These are phyloP conservation scores for Cladosporium phlei DNA, from an alignment of 2,329 filamentous ascomycete genomes.

Conservation along the genomic window DNA sequence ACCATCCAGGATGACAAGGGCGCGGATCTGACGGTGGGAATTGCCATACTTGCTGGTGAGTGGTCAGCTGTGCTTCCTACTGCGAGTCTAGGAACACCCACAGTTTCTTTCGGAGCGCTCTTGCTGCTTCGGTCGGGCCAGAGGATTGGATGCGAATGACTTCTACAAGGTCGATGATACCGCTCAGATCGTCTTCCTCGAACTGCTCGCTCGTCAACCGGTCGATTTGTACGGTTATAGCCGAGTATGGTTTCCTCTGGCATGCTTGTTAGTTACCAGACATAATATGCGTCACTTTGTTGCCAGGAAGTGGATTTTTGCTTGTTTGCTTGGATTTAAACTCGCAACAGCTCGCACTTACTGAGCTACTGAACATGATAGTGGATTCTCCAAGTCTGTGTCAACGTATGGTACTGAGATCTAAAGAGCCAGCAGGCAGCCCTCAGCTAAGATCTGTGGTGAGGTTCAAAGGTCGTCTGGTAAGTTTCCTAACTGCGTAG, in stretches of 20 bases:
- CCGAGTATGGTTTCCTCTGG: constrained; percentile 82
- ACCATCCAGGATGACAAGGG: constrained; percentile 83
- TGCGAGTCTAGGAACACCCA: constrained; percentile 36
- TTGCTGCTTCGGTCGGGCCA: constrained; percentile 81
- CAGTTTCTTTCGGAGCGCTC: constrained; percentile 93
- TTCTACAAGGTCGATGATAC: constrained; percentile 90
- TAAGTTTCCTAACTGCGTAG: background rate
- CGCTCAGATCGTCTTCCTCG: constrained; percentile 85
- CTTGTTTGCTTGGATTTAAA: background rate
- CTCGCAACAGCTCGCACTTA: constrained; percentile 19
- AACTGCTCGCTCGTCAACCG: constrained; percentile 83
- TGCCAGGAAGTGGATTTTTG: constrained; percentile 6
- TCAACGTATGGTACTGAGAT: background rate
- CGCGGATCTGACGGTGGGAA: constrained; percentile 84
- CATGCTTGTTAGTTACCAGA: too few relatives aligned
- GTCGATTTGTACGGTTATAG: constrained; percentile 88
- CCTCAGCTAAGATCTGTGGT: too few relatives aligned
- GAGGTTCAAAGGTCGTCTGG: background rate
- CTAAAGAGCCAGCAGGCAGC: background rate
- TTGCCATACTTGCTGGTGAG: constrained; percentile 76
- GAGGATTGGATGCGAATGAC: constrained; percentile 84
- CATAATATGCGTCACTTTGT: too few relatives aligned
- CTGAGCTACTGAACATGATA: constrained; percentile 24
- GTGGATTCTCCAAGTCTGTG: too few relatives aligned
- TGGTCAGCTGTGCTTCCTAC: constrained; percentile 1